phyloP scores from a whole-genome alignment of 2,329 filamentous ascomycete species.

The Trichoderma gracile region DNA sequence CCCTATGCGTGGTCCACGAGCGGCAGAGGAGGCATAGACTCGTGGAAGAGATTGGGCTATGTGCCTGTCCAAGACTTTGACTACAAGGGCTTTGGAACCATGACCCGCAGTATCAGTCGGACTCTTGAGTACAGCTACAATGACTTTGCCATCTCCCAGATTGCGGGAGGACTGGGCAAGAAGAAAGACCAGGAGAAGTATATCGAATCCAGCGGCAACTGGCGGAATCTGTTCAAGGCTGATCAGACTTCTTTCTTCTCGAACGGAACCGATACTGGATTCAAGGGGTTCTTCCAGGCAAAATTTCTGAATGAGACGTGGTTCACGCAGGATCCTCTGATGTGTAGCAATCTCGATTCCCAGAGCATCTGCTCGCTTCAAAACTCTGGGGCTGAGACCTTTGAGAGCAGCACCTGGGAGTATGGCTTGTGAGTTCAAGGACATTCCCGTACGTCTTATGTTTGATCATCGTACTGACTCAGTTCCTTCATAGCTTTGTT shows the following conservation, averaged over 20 bases:
- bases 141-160: conserved; percentile 67
- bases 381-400: conserved; percentile 65
- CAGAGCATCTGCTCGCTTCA: conserved; percentile 61
- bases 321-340: conserved; percentile 67
- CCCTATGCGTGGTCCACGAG: conserved; percentile 69
- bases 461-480: neutral
- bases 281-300: conserved; percentile 70
- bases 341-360: conserved; percentile 57
- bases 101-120: conserved; percentile 69
- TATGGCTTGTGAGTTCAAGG: conserved; percentile 61
- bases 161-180: conserved; percentile 59
- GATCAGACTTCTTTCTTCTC: conserved; percentile 57
- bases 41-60: conserved; percentile 71
- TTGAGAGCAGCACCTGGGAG: conserved; percentile 71
- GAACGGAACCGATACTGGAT: conserved; percentile 62
- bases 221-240: conserved; percentile 65
- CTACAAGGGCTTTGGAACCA: conserved; percentile 63
- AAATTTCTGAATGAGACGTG: conserved; percentile 67
- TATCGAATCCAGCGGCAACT: conserved; percentile 59
- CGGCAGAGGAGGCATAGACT: conserved; percentile 68
- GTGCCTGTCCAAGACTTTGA: conserved; percentile 72
- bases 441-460: too few relatives aligned
- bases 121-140: conserved; percentile 79
- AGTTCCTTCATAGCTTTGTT: conserved; percentile 44
- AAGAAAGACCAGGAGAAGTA: conserved; percentile 61